Evolutionary conservation across 2,329 filamentous ascomycete genomes (phyloP), one percentile per base, ranked within the genome.

Genomic region (Aspergillus vadensis): DNA sequence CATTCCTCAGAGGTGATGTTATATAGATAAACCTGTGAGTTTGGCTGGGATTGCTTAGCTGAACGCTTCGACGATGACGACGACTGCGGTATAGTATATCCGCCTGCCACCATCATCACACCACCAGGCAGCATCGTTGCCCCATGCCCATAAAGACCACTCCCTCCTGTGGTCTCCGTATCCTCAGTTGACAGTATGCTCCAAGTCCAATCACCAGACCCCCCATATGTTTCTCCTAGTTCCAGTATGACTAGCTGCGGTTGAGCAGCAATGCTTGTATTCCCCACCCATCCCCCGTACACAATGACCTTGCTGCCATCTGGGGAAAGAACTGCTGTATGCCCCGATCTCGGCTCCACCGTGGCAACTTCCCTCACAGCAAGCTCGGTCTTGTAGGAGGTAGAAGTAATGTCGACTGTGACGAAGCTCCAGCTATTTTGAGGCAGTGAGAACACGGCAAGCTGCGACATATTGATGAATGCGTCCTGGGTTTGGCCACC

Each of bases 381-480:
- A 4, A 91, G 79, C 67, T 90, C 87, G 0, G 84, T 84, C 56
- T 79, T 84, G 2, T 76, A 67, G 25, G 64, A 65, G 27, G 59
- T 27, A 15, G 69, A 60, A 2, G 82, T 78, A 4, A 79, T 76
- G 14, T 83, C 79, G n/a, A 93, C 86, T 1, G 83, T 81, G 25
- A 96, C 80, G 73, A 94, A 97, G 27, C 86, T 89, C 94, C 94
- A 98, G 56, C 85, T 88, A 70, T 92, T 88, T 69, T 96, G 90
- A 0, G 94, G 94, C 6, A 97, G 80, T 57, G 88, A 93, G 82
- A 93, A 97, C 1, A 97, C 80, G 0, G 92, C 94, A 1, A 94
- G 86, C 47, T 92, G 91, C 59, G 91, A 96, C 89, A 96, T 97
- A 74, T 97, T 96, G 78, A 97, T 88, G 72, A 97, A 97, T 0